phyloP scores from a whole-genome alignment of 1,139 yeast genomes.

The Yamadazyma triangularis region DNA sequence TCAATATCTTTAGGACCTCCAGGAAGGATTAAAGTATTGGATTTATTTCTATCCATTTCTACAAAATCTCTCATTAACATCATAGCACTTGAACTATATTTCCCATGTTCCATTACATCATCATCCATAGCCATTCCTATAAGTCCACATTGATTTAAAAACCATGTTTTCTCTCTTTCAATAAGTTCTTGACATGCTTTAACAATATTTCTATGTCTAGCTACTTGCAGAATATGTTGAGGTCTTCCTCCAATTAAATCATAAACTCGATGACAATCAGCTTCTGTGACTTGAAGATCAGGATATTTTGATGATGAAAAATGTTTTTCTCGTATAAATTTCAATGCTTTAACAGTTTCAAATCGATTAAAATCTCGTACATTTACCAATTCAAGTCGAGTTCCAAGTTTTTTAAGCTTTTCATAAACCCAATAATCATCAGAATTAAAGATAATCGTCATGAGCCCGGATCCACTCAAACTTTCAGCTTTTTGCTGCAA shows the following conservation, averaged over 20 bases:
- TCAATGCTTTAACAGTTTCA: slow-evolving; percentile 56
- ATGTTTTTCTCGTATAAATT: slow-evolving; percentile 46
- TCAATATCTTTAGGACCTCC: slow-evolving; percentile 15
- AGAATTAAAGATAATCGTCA: slow-evolving; percentile 72
- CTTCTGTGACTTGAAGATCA: slow-evolving; percentile 29
- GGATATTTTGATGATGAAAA: slow-evolving; percentile 32
- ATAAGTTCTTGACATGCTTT: slow-evolving; percentile 67
- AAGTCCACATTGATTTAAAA: slow-evolving; percentile 75
- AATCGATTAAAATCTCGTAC: slow-evolving; percentile 59
- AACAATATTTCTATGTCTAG: slow-evolving; percentile 58
- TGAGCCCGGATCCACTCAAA: slow-evolving; percentile 70
- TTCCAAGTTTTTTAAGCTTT: slow-evolving; percentile 65
- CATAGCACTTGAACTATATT: slow-evolving; percentile 76
- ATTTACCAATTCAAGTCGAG: slow-evolving; percentile 68
- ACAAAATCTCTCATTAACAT: slow-evolving; percentile 68
- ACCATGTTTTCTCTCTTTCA: slow-evolving; percentile 83
- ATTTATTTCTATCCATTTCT: slow-evolving; percentile 50
- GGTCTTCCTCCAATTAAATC: slow-evolving; percentile 81
- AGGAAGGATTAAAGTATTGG: slow-evolving; percentile 24
- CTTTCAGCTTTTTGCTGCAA: slow-evolving; percentile 82
- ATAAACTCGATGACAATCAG: slow-evolving; percentile 52
- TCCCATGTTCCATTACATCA: slow-evolving; percentile 84
- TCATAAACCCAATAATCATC: slow-evolving; percentile 90
- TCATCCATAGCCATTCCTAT: slow-evolving; percentile 80
- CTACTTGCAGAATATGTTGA: slow-evolving; percentile 74